Conservation (phyloP, 2,329 filamentous ascomycete species). For the Phyllosticta ampelicida region DNA sequence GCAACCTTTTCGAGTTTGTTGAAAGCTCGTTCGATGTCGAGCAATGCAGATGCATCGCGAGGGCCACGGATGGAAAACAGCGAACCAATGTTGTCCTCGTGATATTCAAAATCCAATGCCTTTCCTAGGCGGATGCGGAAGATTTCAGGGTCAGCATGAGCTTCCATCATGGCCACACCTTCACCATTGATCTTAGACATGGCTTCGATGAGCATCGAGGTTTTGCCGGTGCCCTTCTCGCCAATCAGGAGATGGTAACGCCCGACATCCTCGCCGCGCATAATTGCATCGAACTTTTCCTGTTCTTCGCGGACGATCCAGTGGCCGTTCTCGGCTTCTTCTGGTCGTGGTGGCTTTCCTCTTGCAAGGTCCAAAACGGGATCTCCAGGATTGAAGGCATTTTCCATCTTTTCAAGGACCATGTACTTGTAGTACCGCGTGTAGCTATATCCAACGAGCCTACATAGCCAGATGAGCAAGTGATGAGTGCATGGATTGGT, state of each 20-base stretch:
- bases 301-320: slow-evolving; percentile 87
- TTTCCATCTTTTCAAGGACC: slow-evolving; percentile 84
- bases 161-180: slow-evolving; percentile 89
- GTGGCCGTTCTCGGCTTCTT: slow-evolving; percentile 43
- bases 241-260: slow-evolving; percentile 89
- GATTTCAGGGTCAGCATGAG: slow-evolving; percentile 88
- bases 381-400: slow-evolving; percentile 85
- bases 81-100: slow-evolving; percentile 94
- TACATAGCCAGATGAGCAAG: neutral
- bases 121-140: slow-evolving; percentile 89
- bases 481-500: neutral
- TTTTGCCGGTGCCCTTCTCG: slow-evolving; percentile 95
- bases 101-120: slow-evolving; percentile 89
- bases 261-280: slow-evolving; percentile 59
- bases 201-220: slow-evolving; percentile 88
- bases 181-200: slow-evolving; percentile 90
- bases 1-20: slow-evolving; percentile 98
- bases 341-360: slow-evolving; percentile 18
- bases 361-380: slow-evolving; percentile 63
- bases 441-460: slow-evolving; percentile 36
- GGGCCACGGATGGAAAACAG: slow-evolving; percentile 93
- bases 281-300: slow-evolving; percentile 66
- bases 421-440: slow-evolving; percentile 67
- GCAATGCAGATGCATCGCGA: slow-evolving; percentile 77
- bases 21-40: slow-evolving; percentile 92